Base-by-base conservation (phyloP, 2,329 filamentous ascomycete genomes). In the Aspergillus ustus region DNA sequence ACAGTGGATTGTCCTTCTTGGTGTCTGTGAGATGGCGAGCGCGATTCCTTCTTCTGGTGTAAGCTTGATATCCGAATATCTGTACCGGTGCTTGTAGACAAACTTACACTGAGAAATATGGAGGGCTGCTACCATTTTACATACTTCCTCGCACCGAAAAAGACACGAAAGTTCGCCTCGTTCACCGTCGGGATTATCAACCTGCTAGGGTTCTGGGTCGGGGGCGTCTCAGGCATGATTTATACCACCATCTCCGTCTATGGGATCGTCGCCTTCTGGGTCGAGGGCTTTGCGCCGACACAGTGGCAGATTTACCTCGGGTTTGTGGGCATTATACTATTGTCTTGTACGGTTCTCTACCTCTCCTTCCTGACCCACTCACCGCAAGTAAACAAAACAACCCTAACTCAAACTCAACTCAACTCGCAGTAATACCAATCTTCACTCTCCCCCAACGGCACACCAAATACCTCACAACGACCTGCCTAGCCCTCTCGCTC, bases 91-190 rank as follows among this genome's bases (percentile, higher is more conserved):
- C 50, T 13, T 15, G 22, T 31, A 31, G 31, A 8, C 4, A 15
- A 9, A 46, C n/a, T 28, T 9, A 7, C 43, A 22, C 1, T 15
- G 15, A 29, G 20, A 44, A 22, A 15, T 40, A 1, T n/a, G 22
- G 19, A 72, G 70, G 71, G 72, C 15, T 70, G 73, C 63, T 73
- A 74, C 48, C 71, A 74, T 58, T 73, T 71, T 53, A 67, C 66
- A 9, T 74, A 69, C 40, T 70, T 73, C 20, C 46, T 73, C 28
- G 65, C 70, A 0, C 71, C 70, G 0, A 57, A 60, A 8, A 46
- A 52, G 9, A 56, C 59, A 19, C 70, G 65, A 49, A 66, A 61
- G 9, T 72, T 73, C 48, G 66, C 66, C 9, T 70, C 71, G 11
- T 73, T 69, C 43, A 50, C 61, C 6, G 62, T 72, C 5, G 71